These are phyloP conservation scores for Phytopythium mirpurense DNA, from an alignment of 352 stramenopile genomes.

Conservation along the genomic window DNA sequence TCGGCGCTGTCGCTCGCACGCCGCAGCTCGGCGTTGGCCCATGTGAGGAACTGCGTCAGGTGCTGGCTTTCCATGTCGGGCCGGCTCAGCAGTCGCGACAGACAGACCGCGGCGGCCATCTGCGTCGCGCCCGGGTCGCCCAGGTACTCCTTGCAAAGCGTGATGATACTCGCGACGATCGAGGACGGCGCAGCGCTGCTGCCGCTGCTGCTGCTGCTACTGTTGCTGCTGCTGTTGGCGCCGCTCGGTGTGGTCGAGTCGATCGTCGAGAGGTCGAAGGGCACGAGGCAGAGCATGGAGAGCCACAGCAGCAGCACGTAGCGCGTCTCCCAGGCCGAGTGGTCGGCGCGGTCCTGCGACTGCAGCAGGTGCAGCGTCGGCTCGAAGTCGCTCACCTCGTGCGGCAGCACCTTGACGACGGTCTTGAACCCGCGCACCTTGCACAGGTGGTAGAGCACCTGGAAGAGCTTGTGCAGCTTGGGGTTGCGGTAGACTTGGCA, in stretches of 20 bases:
- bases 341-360: constrained; percentile 81
- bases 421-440: constrained; percentile 97
- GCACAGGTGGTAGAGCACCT: constrained; percentile 94
- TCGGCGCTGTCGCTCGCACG: constrained; percentile 21
- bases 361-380: constrained; percentile 88
- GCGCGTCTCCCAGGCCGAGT: constrained; percentile 65
- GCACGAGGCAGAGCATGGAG: constrained; percentile 95
- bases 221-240: constrained; percentile 10
- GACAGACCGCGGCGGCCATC: constrained; percentile 91
- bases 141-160: constrained; percentile 85
- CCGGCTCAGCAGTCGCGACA: constrained; percentile 92
- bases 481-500: constrained; percentile 73
- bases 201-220: constrained; percentile 9
- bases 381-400: constrained; percentile 96
- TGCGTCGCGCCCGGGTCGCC: constrained; percentile 82
- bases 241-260: constrained; percentile 73
- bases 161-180: constrained; percentile 78
- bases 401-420: constrained; percentile 93
- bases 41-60: constrained; percentile 89
- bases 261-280: constrained; percentile 96
- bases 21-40: constrained; percentile 69
- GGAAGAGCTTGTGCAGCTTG: constrained; percentile 82
- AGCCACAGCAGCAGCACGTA: constrained; percentile 96
- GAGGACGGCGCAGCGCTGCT: constrained; percentile 25
- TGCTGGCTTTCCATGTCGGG: constrained; percentile 93